Evolutionary conservation across 2,329 filamentous ascomycete species (phyloP).

Genomic region (Xylariaceae sp.): DNA sequence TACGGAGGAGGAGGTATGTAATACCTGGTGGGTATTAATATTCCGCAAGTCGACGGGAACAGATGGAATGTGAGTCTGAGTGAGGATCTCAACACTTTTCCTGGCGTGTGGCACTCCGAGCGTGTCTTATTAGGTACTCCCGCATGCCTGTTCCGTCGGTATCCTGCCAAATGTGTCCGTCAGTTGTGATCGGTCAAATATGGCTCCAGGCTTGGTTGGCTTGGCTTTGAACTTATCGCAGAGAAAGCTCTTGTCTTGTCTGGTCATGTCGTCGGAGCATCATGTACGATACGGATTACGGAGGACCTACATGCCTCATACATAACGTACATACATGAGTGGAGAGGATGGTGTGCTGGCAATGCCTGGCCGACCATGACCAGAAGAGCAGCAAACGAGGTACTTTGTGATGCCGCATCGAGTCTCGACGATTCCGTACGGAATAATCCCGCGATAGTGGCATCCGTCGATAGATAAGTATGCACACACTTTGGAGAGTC

Average conservation of each 20-base stretch:
- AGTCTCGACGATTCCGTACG: not conserved
- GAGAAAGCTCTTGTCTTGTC: not conserved
- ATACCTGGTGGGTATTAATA: no score
- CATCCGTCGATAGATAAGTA: not conserved
- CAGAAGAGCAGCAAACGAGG: not conserved
- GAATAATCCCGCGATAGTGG: no score
- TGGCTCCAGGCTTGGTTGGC: not conserved
- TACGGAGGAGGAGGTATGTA: not conserved
- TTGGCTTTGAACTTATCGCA: not conserved
- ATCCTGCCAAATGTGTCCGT: no score
- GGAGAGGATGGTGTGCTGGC: constrained; percentile 20
- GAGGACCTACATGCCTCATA: not conserved
- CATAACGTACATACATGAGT: constrained; percentile 1
- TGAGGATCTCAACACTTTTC: not conserved
- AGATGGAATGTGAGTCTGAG: not conserved
- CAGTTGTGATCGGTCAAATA: no score
- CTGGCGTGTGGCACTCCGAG: no score
- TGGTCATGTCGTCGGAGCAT: no score
- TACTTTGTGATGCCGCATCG: not conserved
- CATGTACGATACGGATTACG: no score
- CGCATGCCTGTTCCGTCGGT: no score
- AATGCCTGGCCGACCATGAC: constrained; percentile 15
- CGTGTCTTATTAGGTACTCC: no score
- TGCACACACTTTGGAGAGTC: not conserved
- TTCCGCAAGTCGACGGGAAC: no score